Percentiles rank a stretch among this genome's conserved stretches.
Conservation (phyloP, 805 yeast species). For the Kodamaea jinghongensis region DNA sequence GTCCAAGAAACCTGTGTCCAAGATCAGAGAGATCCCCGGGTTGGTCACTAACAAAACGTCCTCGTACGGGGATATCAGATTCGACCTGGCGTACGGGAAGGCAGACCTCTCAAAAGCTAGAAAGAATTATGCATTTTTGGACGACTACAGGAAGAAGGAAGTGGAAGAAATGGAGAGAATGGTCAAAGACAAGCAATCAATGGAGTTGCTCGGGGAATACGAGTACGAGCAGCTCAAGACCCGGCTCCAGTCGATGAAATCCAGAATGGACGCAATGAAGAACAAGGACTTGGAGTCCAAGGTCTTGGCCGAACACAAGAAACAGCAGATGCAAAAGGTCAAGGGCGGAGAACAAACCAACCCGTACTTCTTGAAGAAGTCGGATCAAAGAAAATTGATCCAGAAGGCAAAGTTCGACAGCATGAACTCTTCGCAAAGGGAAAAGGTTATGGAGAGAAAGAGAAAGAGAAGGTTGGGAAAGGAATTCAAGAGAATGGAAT, state of each 20-base stretch:
- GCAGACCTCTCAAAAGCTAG: slow-evolving; percentile 68
- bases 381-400: slow-evolving; percentile 69
- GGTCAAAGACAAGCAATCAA: slow-evolving; percentile 52
- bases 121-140: slow-evolving; percentile 78
- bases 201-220: slow-evolving; percentile 35
- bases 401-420: slow-evolving; percentile 75
- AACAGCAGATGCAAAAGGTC: slow-evolving; percentile 45
- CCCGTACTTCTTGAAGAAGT: slow-evolving; percentile 59
- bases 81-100: slow-evolving; percentile 86
- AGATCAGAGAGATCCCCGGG: slow-evolving; percentile 74
- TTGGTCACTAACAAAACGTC: slow-evolving; percentile 39
- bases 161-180: slow-evolving; percentile 55
- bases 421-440: slow-evolving; percentile 70
- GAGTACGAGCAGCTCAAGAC: slow-evolving; percentile 55
- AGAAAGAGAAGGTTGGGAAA: slow-evolving; percentile 81
- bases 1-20: slow-evolving; percentile 66
- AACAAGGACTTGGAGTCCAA: slow-evolving; percentile 72
- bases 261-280: slow-evolving; percentile 64
- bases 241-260: slow-evolving; percentile 59
- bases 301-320: slow-evolving; percentile 60
- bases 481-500: slow-evolving; percentile 60
- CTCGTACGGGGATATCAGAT: slow-evolving; percentile 78
- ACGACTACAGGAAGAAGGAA: slow-evolving; percentile 79
- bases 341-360: slow-evolving; percentile 48
- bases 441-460: slow-evolving; percentile 82